Evolutionary conservation across 108 stramenopile genomes (phyloP), one percentile per base, ranked within the genome.

Genomic region (Epipyxis sp.): DNA sequence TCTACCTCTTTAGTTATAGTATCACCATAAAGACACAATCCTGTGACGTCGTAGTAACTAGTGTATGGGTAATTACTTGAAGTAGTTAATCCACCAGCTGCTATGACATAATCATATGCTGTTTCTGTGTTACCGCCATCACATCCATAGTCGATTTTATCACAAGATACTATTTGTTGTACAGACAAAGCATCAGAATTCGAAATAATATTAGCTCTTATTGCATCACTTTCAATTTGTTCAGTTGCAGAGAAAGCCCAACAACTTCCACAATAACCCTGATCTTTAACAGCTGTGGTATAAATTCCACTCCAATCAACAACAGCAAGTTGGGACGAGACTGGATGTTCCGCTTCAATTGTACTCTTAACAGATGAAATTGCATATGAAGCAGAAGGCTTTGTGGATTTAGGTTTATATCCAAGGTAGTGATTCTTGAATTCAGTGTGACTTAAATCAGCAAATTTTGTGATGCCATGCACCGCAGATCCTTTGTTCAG

Each of bases 101-200:
- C 20, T 16, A 37, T 20, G 20, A 68, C 65, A 41, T 68, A 68
- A 16, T 13, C 41, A 25, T 68, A 68, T 25, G 89, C 91, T 0
- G 90, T 65, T 44, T 89, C 90, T 0, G 81, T 45, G 77, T 90
- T 90, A 1, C 90, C 88, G 37, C 90, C 91, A 32, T 43, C 76
- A 44, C 92, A 92, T 40, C 94, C 94, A 83, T 92, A 94, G 20
- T 90, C 78, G 27, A 83, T 42, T n/a, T 90, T 89, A 77, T 94
- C 59, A 77, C 94, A 94, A 39, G 86, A 81, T 13, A 92, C 90
- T 50, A 94, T 67, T 78, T 91, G 88, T 79, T 90, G 89, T 59
- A 85, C 82, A 69, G 90, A 89, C 30, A 93, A 68, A 30, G 80
- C 59, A 57, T 57, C 54, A 16, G 54, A 20, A 20, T 16, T 57